Evolutionary conservation across 352 stramenopile genomes (phyloP).

Genomic region (Phytophthora cactorum): DNA sequence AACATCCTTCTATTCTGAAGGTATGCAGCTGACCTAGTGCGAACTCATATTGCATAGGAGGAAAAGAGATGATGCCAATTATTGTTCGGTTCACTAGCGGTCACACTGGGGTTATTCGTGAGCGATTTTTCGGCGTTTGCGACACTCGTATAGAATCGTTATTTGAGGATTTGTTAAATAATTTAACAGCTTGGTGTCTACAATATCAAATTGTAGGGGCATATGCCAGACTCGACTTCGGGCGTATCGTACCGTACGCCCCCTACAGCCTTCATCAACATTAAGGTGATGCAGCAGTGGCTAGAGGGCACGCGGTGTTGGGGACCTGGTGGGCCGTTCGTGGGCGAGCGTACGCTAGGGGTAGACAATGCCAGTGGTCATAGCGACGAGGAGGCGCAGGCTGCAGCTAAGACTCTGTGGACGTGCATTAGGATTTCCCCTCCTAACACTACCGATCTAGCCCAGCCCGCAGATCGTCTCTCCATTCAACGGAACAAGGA

Average conservation of each 20-base stretch:
- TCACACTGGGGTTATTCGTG: too few species aligned
- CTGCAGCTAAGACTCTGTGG: not conserved
- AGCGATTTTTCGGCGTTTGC: too few species aligned
- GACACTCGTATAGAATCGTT: too few species aligned
- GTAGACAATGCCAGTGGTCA: slow-evolving; percentile 14
- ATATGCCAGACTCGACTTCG: not conserved
- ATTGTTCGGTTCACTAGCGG: too few species aligned
- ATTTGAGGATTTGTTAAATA: too few species aligned
- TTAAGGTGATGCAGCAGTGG: not conserved
- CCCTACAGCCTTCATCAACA: slow-evolving; percentile 4
- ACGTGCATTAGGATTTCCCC: not conserved
- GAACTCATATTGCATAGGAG: too few species aligned
- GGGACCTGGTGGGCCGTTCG: not conserved
- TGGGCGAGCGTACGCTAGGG: not conserved
- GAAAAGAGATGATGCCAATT: too few species aligned
- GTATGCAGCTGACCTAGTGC: too few species aligned
- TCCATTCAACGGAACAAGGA: not conserved
- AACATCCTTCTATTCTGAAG: too few species aligned
- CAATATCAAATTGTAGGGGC: too few species aligned
- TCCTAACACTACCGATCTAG: not conserved
- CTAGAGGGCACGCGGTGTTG: not conserved
- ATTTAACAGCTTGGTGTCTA: too few species aligned
- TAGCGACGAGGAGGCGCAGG: not conserved
- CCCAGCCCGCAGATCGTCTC: not conserved
- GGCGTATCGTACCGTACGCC: not conserved